phyloP scores from a whole-genome alignment of 768 basidiomycete species.

The Boletus fagicola region DNA sequence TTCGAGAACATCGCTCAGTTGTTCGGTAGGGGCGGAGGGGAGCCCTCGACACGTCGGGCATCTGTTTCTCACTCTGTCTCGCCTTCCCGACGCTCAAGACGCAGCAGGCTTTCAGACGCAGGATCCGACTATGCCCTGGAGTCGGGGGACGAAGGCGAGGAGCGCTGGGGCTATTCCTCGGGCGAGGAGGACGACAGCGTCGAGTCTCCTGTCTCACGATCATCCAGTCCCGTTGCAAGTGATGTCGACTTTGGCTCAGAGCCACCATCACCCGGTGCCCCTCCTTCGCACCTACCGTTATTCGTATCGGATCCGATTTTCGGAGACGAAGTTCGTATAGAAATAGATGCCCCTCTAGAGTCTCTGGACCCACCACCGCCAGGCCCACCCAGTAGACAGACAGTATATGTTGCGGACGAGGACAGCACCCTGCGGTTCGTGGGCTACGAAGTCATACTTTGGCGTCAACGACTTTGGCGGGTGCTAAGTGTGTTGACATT shows the following conservation, averaged over 20 bases:
- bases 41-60: constrained; percentile 44
- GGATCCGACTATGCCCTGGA: constrained; percentile 59
- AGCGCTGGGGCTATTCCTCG: constrained; percentile 93
- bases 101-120: constrained; percentile 51
- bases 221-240: constrained; percentile 37
- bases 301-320: constrained; percentile 77
- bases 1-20: constrained; percentile 70
- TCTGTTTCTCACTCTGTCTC: constrained; percentile 59
- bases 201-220: constrained; percentile 21
- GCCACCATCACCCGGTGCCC: constrained; percentile 53
- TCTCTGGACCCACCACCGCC: constrained; percentile 67
- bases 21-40: constrained; percentile 52
- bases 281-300: constrained; percentile 56
- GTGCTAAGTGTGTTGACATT: constrained; percentile 61
- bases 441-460: constrained; percentile 69
- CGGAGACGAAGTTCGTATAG: constrained; percentile 79
- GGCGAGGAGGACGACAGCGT: constrained; percentile 67
- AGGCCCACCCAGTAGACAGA: constrained; percentile 84
- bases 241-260: constrained; percentile 74
- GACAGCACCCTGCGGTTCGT: constrained; percentile 85
- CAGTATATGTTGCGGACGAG: constrained; percentile 83
- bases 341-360: constrained; percentile 68
- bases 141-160: constrained; percentile 57
- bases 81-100: constrained; percentile 47
- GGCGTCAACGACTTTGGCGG: constrained; percentile 71